phyloP scores from a whole-genome alignment of 192 early-diverging fungal species.

The Umbelopsis ramanniana region DNA sequence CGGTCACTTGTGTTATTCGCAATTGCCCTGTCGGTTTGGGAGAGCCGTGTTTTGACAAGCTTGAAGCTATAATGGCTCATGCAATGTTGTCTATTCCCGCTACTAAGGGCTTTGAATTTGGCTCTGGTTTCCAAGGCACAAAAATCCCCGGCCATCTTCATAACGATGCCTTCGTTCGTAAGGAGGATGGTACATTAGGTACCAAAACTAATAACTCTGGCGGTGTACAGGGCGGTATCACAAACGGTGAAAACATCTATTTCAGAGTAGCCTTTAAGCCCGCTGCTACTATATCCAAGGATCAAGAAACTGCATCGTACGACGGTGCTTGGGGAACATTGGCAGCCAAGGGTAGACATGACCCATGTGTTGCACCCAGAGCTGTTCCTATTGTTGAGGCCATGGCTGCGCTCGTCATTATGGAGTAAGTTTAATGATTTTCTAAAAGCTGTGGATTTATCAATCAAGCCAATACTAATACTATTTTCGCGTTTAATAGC shows the following conservation, averaged over 20 bases:
- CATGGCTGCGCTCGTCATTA: constrained; percentile 92
- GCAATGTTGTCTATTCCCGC: constrained; percentile 99
- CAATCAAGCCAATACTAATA: too few relatives aligned
- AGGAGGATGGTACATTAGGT: constrained; percentile 66
- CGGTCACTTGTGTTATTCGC: constrained; percentile 95
- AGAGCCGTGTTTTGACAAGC: constrained; percentile 98
- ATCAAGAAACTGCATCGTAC: constrained; percentile 89
- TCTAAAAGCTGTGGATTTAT: neutral
- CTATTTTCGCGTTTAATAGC: constrained; percentile 38
- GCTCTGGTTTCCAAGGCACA: constrained; percentile 90
- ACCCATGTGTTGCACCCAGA: constrained; percentile 95
- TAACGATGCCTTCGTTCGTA: constrained; percentile 88
- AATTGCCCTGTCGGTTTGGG: constrained; percentile 91
- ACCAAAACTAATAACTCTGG: constrained; percentile 95
- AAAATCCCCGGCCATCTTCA: constrained; percentile 86
- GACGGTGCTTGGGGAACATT: constrained; percentile 80
- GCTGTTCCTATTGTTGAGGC: constrained; percentile 98
- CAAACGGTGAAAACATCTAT: constrained; percentile 95
- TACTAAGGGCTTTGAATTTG: constrained; percentile 98
- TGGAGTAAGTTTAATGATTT: constrained; percentile 71
- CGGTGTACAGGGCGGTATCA: constrained; percentile 97
- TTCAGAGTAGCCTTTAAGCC: constrained; percentile 99
- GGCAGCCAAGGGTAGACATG: constrained; percentile 93
- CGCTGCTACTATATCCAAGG: constrained; percentile 92
- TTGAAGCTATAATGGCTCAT: constrained; percentile 95